A percentile compares a stretch with the other conserved stretches of the same genome.
Conservation (phyloP, 1,139 yeast genomes). For the Zygosaccharomyces pseudobailii region DNA sequence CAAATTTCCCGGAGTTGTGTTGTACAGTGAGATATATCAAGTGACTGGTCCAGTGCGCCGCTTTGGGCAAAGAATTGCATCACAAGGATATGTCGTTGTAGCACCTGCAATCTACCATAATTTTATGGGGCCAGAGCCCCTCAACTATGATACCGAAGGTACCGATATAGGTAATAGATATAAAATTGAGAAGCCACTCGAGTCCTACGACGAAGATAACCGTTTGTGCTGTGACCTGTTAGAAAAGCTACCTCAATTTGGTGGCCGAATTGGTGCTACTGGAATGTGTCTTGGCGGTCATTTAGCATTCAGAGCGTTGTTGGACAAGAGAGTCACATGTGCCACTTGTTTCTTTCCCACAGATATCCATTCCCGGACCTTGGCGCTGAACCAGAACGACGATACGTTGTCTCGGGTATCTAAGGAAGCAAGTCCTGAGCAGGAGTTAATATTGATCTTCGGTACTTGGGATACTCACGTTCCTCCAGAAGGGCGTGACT, state of each 20-base stretch:
- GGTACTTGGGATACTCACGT: constrained; percentile 81
- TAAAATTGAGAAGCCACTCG: constrained; percentile 62
- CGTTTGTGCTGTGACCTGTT: constrained; percentile 60
- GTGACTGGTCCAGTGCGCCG: constrained; percentile 71
- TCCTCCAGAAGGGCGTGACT: constrained; percentile 71
- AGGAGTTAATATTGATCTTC: constrained; percentile 62
- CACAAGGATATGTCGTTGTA: constrained; percentile 73
- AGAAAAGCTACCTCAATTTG: constrained; percentile 53
- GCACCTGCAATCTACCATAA: constrained; percentile 79
- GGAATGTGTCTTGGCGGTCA: constrained; percentile 91
- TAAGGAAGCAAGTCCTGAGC: constrained; percentile 43
- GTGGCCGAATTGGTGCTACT: constrained; percentile 69
- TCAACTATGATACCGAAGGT: constrained; percentile 67
- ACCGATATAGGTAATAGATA: constrained; percentile 70
- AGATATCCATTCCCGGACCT: constrained; percentile 61
- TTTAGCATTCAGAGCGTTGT: constrained; percentile 67
- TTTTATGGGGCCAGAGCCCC: constrained; percentile 57
- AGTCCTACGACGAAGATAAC: constrained; percentile 74
- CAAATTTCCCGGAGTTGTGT: constrained; percentile 74
- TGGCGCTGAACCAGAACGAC: constrained; percentile 60
- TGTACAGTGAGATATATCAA: constrained; percentile 77
- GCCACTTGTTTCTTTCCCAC: constrained; percentile 78
- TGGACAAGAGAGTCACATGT: constrained; percentile 62
- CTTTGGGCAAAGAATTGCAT: constrained; percentile 73
- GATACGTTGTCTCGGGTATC: constrained; percentile 56